Evolutionary conservation across 2,329 filamentous ascomycete genomes (phyloP), one percentile per base, ranked within the genome.

Genomic region (Anthostomella pinea): DNA sequence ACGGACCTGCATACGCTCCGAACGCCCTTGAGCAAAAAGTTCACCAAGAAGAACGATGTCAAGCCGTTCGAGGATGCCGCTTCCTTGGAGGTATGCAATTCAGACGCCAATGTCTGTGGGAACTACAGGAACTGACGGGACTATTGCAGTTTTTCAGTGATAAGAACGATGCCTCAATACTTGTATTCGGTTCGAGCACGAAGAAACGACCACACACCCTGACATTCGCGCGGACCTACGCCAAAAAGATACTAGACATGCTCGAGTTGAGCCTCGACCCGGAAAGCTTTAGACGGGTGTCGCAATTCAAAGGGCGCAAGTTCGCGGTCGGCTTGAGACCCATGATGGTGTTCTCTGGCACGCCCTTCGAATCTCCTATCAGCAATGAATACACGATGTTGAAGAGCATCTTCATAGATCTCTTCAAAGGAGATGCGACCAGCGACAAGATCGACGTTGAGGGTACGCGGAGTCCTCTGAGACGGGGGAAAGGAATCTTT

Each of bases 121-220:
- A n/a, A n/a, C n/a, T n/a, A n/a, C n/a, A n/a, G n/a, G n/a, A n/a
- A n/a, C n/a, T 14, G 8, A 27, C 6, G 10, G 10, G 15, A 18
- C 27, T 29, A 29, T 16, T 18, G 11, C 27, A 16, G 67, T 98
- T 98, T 72, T 90, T 98, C 72, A 84, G 85, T 46, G 83, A 90
- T 60, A 98, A 97, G 72, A 98, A 98, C 68, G 93, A 98, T 64
- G 83, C 87, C 56, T 85, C 82, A 29, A 71, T 96, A 30, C 75
- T 96, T 49, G 76, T 93, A 49, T 95, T 95, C 55, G 90, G 83
- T 34, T 83, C 79, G 62, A 85, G 83, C 64, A 87, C 78, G 64
- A 98, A 97, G 76, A 98, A 97, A 75, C 53, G 93, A n/a, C 90
- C 90, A 5, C 89, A 98, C 65, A 83, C 83, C 45, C 63, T 98